A percentile compares a stretch with the other conserved stretches of the same genome.
phyloP scores from a whole-genome alignment of 2,329 filamentous ascomycete species.

The Paecilomyces dactylethromorphus region DNA sequence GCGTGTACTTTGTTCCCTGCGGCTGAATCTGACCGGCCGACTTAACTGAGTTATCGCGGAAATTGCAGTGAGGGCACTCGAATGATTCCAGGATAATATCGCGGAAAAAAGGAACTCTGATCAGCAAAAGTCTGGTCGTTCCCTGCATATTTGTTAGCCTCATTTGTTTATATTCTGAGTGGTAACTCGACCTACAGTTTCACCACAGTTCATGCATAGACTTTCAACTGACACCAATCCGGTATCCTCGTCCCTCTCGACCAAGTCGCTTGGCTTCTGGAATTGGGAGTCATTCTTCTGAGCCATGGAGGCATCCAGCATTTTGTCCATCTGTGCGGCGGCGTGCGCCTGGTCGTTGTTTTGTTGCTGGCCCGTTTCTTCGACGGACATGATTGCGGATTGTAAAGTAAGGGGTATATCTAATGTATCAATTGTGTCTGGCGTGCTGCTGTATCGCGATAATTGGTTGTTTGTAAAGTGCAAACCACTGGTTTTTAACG shows the following conservation, averaged over 20 bases:
- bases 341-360: slow-evolving; percentile 2
- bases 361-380: slow-evolving; percentile 1
- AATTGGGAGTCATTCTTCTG: slow-evolving; percentile 24
- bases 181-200: slow-evolving; percentile 52
- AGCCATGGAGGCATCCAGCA: slow-evolving; percentile 7
- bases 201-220: slow-evolving; percentile 78
- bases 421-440: neutral
- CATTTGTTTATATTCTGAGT: neutral
- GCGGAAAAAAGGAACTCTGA: slow-evolving; percentile 92
- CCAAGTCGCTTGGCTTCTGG: slow-evolving; percentile 31
- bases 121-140: slow-evolving; percentile 76
- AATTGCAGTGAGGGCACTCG: slow-evolving; percentile 78
- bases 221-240: slow-evolving; percentile 53
- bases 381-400: slow-evolving; percentile 6
- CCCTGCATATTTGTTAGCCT: slow-evolving; percentile 51
- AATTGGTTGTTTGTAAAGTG: neutral
- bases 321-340: slow-evolving; percentile 7
- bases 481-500: neutral
- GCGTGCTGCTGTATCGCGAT: neutral
- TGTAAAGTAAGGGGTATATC: neutral
- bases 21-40: slow-evolving; percentile 87
- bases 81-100: slow-evolving; percentile 98
- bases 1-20: slow-evolving; percentile 75
- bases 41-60: slow-evolving; percentile 90
- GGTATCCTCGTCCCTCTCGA: slow-evolving; percentile 33